Base-by-base conservation (phyloP, 305 asterid genomes). In the Fraxinus baroniana region DNA sequence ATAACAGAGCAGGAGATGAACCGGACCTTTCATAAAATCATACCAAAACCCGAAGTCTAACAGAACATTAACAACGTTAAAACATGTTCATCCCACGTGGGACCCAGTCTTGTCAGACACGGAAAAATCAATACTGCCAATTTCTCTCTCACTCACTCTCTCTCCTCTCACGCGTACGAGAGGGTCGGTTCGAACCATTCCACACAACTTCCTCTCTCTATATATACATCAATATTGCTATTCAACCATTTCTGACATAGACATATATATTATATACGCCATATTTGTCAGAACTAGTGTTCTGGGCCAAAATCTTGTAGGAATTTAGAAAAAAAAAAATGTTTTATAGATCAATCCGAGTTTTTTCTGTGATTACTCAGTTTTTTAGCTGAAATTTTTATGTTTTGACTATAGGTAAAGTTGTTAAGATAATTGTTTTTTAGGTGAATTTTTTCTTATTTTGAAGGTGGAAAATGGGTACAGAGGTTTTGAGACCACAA, bases 401-500 rank as follows among this genome's bases (percentile, higher is more conserved):
- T 6, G 70, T 20, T 62, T 20, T 62, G 15, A 18, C 28, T 3
- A 26, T 66, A 66, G 33, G 32, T 26, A 3, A n/a, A 46, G 5
- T 13, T 3, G 55, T 46, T 0, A 46, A 57, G 28, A 20, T 57
- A 81, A 44, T 44, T 66, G 78, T 74, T 2, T 66, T 26, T 64
- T 24, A 24, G 33, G 73, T 66, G 33, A 24, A 66, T 5, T 0
- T 60, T 60, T 62, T 22, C 15, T 22, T 8, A 5, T 83, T 78
- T 55, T 20, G 22, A 74, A 28, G 79, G 68, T 76, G 37, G 24
- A 52, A 78, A 13, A 87, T 89, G 91, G 91, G 89, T 20, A 89
- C 91, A 36, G 91, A 89, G 81, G 84, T 89, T 36, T 84, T 89
- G 87, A 71, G 84, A 75, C 90, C 90, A 35, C 91, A 89, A 30